Evolutionary conservation across 768 basidiomycete genomes (phyloP).

Genomic region (Mycena leptocephala): DNA sequence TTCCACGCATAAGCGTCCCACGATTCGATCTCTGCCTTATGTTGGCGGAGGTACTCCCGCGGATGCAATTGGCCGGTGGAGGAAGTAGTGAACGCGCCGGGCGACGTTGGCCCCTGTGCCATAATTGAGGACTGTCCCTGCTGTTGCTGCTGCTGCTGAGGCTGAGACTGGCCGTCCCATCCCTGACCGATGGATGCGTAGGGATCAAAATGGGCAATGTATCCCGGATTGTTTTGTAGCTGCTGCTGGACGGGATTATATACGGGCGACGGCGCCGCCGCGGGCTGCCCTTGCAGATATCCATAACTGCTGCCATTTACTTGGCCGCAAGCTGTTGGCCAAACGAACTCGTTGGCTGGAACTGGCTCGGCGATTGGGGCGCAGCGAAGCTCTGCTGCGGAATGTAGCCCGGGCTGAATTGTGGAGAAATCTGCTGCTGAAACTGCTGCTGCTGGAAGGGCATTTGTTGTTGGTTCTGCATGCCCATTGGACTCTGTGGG

Average conservation of each 20-base stretch:
- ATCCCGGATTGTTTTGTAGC: slow-evolving; percentile 61
- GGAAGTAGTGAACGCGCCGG: slow-evolving; percentile 39
- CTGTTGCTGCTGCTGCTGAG: slow-evolving; percentile 35
- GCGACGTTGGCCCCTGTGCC: slow-evolving; percentile 29
- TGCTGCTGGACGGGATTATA: slow-evolving; percentile 67
- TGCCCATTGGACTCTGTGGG: slow-evolving; percentile 41
- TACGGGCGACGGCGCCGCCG: slow-evolving; percentile 43
- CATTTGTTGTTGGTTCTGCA: slow-evolving; percentile 56
- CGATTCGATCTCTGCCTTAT: slow-evolving; percentile 79
- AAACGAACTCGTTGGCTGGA: slow-evolving; percentile 71
- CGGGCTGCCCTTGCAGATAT: slow-evolving; percentile 41
- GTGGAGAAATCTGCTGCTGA: slow-evolving; percentile 45
- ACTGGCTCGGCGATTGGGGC: slow-evolving; percentile 39
- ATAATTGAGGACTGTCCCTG: slow-evolving; percentile 38
- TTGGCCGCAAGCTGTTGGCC: slow-evolving; percentile 66
- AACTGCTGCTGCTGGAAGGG: slow-evolving; percentile 54
- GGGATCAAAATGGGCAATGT: slow-evolving; percentile 70
- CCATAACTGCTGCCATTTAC: slow-evolving; percentile 43
- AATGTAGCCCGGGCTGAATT: slow-evolving; percentile 16
- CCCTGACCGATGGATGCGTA: slow-evolving; percentile 63
- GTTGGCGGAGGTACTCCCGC: slow-evolving; percentile 74
- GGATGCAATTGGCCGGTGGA: slow-evolving; percentile 71
- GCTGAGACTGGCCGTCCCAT: slow-evolving; percentile 49
- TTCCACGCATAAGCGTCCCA: slow-evolving; percentile 85
- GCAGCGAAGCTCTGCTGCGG: slow-evolving; percentile 37